Percentiles rank a stretch among this genome's conserved stretches.
phyloP scores from a whole-genome alignment of 495 filamentous ascomycete genomes.

The Aspergillus heteromorphus region DNA sequence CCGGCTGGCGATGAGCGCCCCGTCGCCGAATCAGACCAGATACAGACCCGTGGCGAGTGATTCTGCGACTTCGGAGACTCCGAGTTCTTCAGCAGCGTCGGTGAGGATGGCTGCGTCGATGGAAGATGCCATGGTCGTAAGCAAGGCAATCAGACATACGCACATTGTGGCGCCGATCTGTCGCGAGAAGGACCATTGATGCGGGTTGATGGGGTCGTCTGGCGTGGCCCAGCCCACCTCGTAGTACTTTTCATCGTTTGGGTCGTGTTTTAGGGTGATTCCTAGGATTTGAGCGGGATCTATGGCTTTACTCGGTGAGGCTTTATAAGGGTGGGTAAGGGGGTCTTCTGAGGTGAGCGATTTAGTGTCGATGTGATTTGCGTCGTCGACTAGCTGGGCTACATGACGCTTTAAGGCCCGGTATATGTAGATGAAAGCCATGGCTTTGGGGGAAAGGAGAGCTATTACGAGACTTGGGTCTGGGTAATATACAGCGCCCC shows the following conservation, averaged over 20 bases:
- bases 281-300: conserved; percentile 1
- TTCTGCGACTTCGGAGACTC: conserved; percentile 1
- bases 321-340: background rate
- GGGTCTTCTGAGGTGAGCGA: background rate
- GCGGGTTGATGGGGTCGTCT: background rate
- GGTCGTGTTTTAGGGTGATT: background rate
- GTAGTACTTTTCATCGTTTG: background rate
- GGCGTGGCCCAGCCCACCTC: background rate
- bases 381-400: background rate
- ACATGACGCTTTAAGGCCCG: background rate
- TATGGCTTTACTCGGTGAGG: background rate
- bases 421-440: background rate
- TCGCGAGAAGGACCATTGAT: background rate
- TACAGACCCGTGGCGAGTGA: background rate
- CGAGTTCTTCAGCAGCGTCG: background rate
- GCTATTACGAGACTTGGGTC: no score
- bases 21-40: background rate
- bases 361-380: background rate
- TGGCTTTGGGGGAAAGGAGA: no score
- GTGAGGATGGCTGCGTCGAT: conserved; percentile 1
- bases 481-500: no score
- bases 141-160: conserved; percentile 1
- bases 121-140: conserved; percentile 3
- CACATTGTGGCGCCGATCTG: background rate
- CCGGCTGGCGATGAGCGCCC: background rate